These are phyloP conservation scores for Trypanosoma melophagium DNA, from an alignment of 208 protist species.

Conservation along the genomic window DNA sequence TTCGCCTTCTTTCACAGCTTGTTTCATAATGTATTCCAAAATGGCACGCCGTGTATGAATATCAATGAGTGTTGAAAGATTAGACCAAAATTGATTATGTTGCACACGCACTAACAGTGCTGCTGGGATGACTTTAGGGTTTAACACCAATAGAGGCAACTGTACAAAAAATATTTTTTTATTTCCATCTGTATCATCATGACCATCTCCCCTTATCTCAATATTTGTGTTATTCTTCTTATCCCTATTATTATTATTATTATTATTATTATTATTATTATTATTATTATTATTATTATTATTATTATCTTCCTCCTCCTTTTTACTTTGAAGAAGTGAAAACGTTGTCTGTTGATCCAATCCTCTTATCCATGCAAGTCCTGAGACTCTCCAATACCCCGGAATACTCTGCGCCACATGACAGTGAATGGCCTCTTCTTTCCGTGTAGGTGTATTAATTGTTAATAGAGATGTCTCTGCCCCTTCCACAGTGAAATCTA, in stretches of 20 bases:
- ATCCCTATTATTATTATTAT: background rate
- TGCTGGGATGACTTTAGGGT: conserved; percentile 13
- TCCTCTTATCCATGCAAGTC: conserved; percentile 7
- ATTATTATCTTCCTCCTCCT: background rate
- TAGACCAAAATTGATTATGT: conserved; percentile 22
- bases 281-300: conserved; percentile 1
- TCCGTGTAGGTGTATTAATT: background rate
- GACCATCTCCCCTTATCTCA: background rate
- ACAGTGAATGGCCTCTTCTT: background rate
- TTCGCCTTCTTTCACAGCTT: conserved; percentile 13
- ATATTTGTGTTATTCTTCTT: background rate
- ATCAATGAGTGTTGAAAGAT: background rate
- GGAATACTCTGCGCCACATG: conserved; percentile 6
- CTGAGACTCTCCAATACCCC: conserved; percentile 21
- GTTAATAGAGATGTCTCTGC: background rate
- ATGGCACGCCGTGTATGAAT: conserved; percentile 3
- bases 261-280: background rate
- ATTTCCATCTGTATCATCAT: background rate
- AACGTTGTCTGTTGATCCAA: conserved; percentile 21
- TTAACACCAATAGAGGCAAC: conserved; percentile 22
- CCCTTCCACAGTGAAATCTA: conserved; percentile 17
- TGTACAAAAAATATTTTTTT: conserved; percentile 1
- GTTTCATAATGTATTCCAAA: conserved; percentile 17
- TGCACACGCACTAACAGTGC: conserved; percentile 4
- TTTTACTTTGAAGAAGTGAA: conserved; percentile 1